These are phyloP conservation scores for Talaromyces sp. DNA, from an alignment of 2,329 filamentous ascomycete species.

Conservation along the genomic window DNA sequence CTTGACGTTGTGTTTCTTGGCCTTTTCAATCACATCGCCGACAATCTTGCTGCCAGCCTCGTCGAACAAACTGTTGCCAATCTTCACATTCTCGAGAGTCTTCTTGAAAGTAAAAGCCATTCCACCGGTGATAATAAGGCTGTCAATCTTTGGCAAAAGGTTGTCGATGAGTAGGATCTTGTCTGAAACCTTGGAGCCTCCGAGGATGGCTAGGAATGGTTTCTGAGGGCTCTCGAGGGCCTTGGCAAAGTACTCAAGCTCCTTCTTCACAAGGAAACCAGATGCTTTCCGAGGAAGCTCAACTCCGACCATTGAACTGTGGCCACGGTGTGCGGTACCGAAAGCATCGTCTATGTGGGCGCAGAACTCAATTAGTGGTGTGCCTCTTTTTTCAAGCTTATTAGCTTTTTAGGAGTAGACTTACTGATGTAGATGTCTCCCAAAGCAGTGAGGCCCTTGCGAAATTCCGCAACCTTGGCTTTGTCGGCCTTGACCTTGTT, in stretches of 20 bases:
- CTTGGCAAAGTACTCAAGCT: conserved; percentile 98
- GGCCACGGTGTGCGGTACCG: conserved; percentile 93
- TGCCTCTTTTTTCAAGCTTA: neutral
- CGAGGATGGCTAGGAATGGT: conserved; percentile 97
- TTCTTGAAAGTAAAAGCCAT: conserved; percentile 99
- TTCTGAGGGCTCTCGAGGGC: conserved; percentile 88
- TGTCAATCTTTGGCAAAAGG: conserved; percentile 95
- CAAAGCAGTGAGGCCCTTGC: conserved; percentile 87
- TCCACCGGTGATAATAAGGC: conserved; percentile 89
- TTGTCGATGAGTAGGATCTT: conserved; percentile 99
- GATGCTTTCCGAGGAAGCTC: conserved; percentile 94
- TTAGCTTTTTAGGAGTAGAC: conserved; percentile 25
- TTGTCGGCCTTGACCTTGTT: conserved; percentile 99
- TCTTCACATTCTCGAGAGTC: conserved; percentile 83
- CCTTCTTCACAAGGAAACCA: conserved; percentile 99
- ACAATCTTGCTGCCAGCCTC: conserved; percentile 92
- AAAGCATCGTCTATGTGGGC: conserved; percentile 77
- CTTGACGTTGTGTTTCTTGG: conserved; percentile 93
- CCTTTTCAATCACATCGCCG: conserved; percentile 81
- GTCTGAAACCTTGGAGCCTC: conserved; percentile 96
- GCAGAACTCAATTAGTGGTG: neutral
- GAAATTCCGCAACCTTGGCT: conserved; percentile 84
- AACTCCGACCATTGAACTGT: conserved; percentile 98
- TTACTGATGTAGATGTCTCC: conserved; percentile 95
- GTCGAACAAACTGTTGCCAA: conserved; percentile 88